These are phyloP conservation scores for Bretschneidera sinensis DNA, from an alignment of 345 rosid genomes.

Conservation along the genomic window DNA sequence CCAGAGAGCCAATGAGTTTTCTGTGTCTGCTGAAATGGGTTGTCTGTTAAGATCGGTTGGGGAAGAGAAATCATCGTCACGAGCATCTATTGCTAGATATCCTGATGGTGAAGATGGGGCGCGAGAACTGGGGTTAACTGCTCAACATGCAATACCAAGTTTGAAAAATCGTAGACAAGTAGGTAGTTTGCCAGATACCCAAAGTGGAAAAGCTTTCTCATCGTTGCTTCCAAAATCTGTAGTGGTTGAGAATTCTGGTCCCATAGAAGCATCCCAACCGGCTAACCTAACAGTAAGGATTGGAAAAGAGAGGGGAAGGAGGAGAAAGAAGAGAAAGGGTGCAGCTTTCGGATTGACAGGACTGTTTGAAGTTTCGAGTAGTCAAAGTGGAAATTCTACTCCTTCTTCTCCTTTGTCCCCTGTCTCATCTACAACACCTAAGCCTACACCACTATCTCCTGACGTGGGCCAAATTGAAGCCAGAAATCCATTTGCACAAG, in stretches of 20 bases:
- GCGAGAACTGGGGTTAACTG: conserved; percentile 7
- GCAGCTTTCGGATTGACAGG: conserved; percentile 30
- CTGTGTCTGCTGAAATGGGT: conserved; percentile 38
- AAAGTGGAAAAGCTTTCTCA: conserved; percentile 14
- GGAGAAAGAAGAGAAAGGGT: conserved; percentile 77
- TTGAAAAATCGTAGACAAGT: conserved; percentile 16
- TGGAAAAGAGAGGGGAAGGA: conserved; percentile 61
- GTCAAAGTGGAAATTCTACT: conserved; percentile 89
- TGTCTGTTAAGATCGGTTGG: conserved; percentile 34
- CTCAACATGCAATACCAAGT: conserved; percentile 15
- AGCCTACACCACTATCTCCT: conserved; percentile 29
- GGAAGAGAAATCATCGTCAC: conserved; percentile 30
- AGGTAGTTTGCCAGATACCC: not conserved
- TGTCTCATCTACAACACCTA: conserved; percentile 23
- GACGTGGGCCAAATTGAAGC: conserved; percentile 23
- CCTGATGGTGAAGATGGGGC: conserved; percentile 16
- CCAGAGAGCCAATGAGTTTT: conserved; percentile 22
- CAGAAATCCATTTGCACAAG: conserved; percentile 29
- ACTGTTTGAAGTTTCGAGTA: conserved; percentile 67
- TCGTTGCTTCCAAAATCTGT: conserved; percentile 25
- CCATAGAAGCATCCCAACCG: conserved; percentile 37
- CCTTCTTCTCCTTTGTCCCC: conserved; percentile 87
- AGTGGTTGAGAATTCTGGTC: conserved; percentile 21
- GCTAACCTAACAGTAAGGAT: conserved; percentile 49
- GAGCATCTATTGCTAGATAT: conserved; percentile 17